Evolutionary conservation across 345 rosid species (phyloP), one percentile per base, ranked within the genome.

Genomic region (Turritis glabra): DNA sequence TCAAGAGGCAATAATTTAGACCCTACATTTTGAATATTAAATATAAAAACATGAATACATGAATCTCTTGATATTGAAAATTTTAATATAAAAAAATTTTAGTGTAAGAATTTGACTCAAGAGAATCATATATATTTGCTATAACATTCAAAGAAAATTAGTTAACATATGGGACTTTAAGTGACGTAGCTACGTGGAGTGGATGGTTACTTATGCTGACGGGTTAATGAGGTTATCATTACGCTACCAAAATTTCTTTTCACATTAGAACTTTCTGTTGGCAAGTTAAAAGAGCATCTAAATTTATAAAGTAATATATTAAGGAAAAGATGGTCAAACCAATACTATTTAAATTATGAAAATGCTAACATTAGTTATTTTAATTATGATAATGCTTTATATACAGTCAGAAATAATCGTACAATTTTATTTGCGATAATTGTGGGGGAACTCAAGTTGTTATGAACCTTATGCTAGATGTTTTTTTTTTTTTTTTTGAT

Each of bases 271-370:
- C 51, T 58, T 77, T 65, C 67, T 65, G 12, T 30, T 47, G 48
- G 13, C 72, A 40, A 50, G 52, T 71, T 2, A 57, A 77, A 56
- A 52, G 29, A 69, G 37, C 70, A 38, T 53, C 38, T 23, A 15
- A 46, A 38, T 29, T 23, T 29, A 50, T 59, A 60, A 14, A 74
- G 5, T 40, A 56, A 56, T 26, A 27, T 27, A 25, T 2, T 4
- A 2, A 68, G 29, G 23, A 40, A 57, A 64, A 58, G 37, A 35
- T 58, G 77, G 77, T 77, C 77, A 71, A 71, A 71, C 72, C 47
- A 4, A 38, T 46, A 21, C 35, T 56, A 47, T 47, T 18, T 54
- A 32, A 22, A 63, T 63, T 62, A 32, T 40, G 71, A 27, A 58
- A 56, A 26, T 56, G 64, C 12, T 67, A 26, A 30, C 37, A 57